Evolutionary conservation across 768 basidiomycete species (phyloP), one percentile per base, ranked within the genome.

Genomic region (Hydnum rufescens): DNA sequence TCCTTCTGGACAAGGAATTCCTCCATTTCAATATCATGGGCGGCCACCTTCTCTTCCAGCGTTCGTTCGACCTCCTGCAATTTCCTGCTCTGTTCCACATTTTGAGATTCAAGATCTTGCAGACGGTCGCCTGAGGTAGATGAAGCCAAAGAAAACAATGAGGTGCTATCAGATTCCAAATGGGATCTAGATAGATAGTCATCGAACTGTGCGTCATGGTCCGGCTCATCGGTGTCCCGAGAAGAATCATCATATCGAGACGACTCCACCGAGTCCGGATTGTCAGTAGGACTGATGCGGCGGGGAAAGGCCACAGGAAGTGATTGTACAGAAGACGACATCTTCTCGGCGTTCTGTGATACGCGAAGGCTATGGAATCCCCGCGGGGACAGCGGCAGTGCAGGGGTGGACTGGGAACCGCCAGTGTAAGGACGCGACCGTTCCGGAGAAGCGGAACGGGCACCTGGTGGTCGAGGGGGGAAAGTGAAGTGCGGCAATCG

Each of bases 21-120:
- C 58, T 85, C 83, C 29, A 92, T 65, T 59, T 89, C 81, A 18
- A 68, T 63, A 63, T 93, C 89, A 57, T 89, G 85, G 50, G 88
- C 82, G 6, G 65, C 64, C 13, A 89, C 68, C 57, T 77, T 77
- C 42, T 71, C 70, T 59, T 80, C 75, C 47, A 84, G 61, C 1
- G 74, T 75, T 42, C 73, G 67, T 60, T 92, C 86, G 1, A 77
- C 75, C 52, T 92, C 89, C 46, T 75, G 67, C 32, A 86, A 65
- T 63, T 85, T 87, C 58, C 77, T 69, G 25, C 71, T 70, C n/a
- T 90, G 66, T 30, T 92, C 89, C 2, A 68, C 65, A 56, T 90
- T 92, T 18, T 74, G 68, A 57, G 78, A 73, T 61, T 80, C 76
- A 56, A 92, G 63, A 3, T 74, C 79, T 16, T 86, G 83, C 23